Evolutionary conservation across 2,329 filamentous ascomycete species (phyloP).

Genomic region (Xylariomycetidae sp.): DNA sequence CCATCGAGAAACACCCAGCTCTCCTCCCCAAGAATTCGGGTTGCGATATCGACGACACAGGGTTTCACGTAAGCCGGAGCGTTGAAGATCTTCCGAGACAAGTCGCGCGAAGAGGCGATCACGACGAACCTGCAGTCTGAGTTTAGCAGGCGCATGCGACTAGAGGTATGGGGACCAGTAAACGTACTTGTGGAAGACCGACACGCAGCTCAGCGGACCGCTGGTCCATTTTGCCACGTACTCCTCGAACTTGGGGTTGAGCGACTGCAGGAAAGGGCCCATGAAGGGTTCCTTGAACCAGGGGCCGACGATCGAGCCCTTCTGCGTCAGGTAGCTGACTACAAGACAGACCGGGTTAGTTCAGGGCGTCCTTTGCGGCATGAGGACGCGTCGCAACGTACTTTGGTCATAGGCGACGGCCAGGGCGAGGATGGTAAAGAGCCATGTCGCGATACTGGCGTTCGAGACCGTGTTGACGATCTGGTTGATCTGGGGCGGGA

Average conservation of each 20-base stretch:
- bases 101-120: constrained; percentile 89
- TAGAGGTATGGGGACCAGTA: too few species aligned
- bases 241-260: constrained; percentile 85
- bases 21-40: constrained; percentile 83
- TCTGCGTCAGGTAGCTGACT: constrained; percentile 72
- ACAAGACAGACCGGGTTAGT: constrained; percentile 14
- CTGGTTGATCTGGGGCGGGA: constrained; percentile 52
- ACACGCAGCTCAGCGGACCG: constrained; percentile 90
- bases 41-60: constrained; percentile 88
- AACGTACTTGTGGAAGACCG: constrained; percentile 94
- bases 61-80: constrained; percentile 88
- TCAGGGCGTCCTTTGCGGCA: neutral
- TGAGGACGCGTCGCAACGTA: constrained; percentile 49
- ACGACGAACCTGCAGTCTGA: constrained; percentile 82
- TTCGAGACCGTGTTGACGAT: constrained; percentile 51
- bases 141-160: too few species aligned
- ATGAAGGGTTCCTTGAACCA: constrained; percentile 77
- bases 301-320: constrained; percentile 71
- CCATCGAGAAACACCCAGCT: constrained; percentile 99
- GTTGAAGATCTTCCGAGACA: constrained; percentile 96
- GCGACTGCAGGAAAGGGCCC: constrained; percentile 88
- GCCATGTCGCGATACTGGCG: constrained; percentile 54
- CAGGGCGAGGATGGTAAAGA: constrained; percentile 63
- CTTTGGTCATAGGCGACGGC: constrained; percentile 85
- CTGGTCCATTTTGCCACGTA: constrained; percentile 92